Conservation (phyloP, 805 yeast genomes). For the Wickerhamomyces queroliae region DNA sequence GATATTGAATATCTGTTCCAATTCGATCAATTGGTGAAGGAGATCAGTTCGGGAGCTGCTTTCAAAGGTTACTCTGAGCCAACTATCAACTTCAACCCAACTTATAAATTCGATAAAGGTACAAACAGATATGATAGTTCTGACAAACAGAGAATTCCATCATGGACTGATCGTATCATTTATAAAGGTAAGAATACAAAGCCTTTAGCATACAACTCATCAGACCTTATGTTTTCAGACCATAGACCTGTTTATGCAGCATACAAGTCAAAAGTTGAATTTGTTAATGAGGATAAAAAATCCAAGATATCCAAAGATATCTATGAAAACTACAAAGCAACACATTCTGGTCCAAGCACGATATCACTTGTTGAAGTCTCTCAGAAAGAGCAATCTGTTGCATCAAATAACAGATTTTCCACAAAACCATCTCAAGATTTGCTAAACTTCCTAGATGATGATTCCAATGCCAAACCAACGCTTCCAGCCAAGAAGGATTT, state of each 20-base stretch:
- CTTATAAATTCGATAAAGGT: constrained; percentile 88
- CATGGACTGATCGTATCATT: constrained; percentile 93
- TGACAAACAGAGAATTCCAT: constrained; percentile 89
- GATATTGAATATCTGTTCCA: constrained; percentile 49
- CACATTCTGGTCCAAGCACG: constrained; percentile 24
- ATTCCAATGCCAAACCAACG: constrained; percentile 11
- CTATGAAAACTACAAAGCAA: constrained; percentile 47
- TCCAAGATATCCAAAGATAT: constrained; percentile 49
- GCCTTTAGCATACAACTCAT: constrained; percentile 66
- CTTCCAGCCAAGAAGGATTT: constrained; percentile 12
- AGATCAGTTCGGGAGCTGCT: constrained; percentile 66
- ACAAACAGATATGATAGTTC: constrained; percentile 78
- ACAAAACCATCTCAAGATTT: constrained; percentile 1
- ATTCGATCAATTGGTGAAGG: constrained; percentile 73
- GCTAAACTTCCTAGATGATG: constrained; percentile 18
- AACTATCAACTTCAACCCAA: constrained; percentile 75
- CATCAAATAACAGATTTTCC: background rate
- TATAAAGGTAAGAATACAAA: constrained; percentile 51
- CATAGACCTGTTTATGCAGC: constrained; percentile 91
- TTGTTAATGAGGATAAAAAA: constrained; percentile 61
- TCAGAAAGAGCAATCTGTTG: constrained; percentile 7
- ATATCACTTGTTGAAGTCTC: constrained; percentile 19
- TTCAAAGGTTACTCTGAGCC: constrained; percentile 75
- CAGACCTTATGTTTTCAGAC: constrained; percentile 67
- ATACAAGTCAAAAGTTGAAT: constrained; percentile 57